Base-by-base conservation (phyloP, 129 eudicot genomes). In the Logfia minima region DNA sequence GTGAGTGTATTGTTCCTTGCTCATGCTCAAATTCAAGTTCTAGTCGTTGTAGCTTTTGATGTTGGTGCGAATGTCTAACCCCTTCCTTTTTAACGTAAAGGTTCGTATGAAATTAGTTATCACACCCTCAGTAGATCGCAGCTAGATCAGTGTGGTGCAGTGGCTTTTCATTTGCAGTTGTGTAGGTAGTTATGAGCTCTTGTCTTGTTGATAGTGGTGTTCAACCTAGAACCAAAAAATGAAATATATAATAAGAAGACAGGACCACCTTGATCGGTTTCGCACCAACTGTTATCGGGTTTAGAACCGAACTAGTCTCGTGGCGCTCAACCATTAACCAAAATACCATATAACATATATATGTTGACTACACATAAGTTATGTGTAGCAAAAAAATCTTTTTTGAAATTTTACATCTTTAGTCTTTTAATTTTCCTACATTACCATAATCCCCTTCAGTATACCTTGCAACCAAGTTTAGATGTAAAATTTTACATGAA, bases 1-100 rank as follows among this genome's bases (percentile, higher is more conserved):
- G 55, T 80, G 61, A 70, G 75, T 63, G 37, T 51, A 34, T 22
- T 62, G 71, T 69, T 71, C 11, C 32, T 39, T 32, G 74, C 74
- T 76, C 66, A 43, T 75, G 79, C 56, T 32, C 21, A 65, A 29
- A 37, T 75, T 41, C 59, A 18, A 60, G 45, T 55, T 18, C 22
- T 65, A 41, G 14, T 41, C 3, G 14, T 10, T 41, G 48, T 76
- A 76, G 72, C 23, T 6, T 75, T 48, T 64, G 72, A 48, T 76
- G 72, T 64, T 76, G 51, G 68, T 53, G 19, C 32, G 70, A 78
- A 32, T 11, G 72, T 59, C 82, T 72, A 66, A 80, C 83, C 83
- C 34, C 77, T 23, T 79, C 61, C 43, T 22, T 58, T 58, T 18
- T 17, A 26, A 39, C n/a, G 3, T 48, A 48, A 48, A 48, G 55